Evolutionary conservation across 345 rosid species (phyloP).

Genomic region (Garcia nutans): DNA sequence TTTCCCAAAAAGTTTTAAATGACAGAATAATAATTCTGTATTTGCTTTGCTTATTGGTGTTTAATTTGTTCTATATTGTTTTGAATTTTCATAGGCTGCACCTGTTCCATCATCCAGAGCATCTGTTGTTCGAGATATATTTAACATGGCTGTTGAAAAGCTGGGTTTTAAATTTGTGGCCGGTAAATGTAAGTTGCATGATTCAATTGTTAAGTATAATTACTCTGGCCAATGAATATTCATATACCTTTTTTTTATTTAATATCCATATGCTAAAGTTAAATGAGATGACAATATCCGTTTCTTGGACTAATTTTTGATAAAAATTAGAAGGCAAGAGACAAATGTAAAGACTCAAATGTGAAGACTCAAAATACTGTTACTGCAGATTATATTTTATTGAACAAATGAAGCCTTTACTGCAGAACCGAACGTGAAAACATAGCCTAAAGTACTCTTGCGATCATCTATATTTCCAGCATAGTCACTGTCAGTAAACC

Average conservation of each 20-base stretch:
- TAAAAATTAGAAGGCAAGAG: too few species aligned
- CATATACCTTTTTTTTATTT: not conserved
- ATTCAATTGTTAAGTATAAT: conserved; percentile 3
- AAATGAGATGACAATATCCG: not conserved
- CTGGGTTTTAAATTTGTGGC: conserved; percentile 73
- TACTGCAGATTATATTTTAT: too few species aligned
- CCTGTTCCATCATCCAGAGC: conserved; percentile 79
- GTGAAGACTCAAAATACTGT: too few species aligned
- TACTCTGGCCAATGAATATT: not conserved
- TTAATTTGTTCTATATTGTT: not conserved
- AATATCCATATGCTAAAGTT: not conserved
- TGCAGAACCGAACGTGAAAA: too few species aligned
- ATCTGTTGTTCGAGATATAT: conserved; percentile 57
- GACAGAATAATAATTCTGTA: not conserved
- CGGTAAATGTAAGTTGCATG: conserved; percentile 50
- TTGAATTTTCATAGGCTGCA: conserved; percentile 47
- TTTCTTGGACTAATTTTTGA: not conserved
- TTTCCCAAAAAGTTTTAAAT: not conserved
- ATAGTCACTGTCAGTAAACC: too few species aligned
- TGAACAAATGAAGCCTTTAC: too few species aligned
- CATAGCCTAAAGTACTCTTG: too few species aligned
- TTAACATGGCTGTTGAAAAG: conserved; percentile 77
- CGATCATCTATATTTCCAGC: too few species aligned
- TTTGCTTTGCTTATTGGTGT: not conserved
- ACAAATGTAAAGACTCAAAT: too few species aligned